Evolutionary conservation across 2,329 filamentous ascomycete species (phyloP).

Genomic region (Pseudopithomyces chartarum): DNA sequence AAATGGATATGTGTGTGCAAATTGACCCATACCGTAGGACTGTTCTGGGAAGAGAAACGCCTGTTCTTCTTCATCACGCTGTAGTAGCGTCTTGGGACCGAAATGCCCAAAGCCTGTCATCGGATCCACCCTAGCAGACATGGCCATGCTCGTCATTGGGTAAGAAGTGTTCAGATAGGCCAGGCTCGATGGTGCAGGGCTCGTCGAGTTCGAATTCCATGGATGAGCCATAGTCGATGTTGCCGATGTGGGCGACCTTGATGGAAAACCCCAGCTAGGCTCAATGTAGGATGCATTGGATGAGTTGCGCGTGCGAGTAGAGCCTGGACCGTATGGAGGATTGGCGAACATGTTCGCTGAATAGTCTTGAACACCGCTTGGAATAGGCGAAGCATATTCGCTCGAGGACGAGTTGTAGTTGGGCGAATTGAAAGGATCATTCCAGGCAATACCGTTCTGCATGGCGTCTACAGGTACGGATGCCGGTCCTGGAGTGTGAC

Average conservation of each 20-base stretch:
- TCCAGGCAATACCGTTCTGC: slow-evolving; percentile 25
- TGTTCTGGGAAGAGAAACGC: slow-evolving; percentile 41
- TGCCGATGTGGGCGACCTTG: slow-evolving; percentile 41
- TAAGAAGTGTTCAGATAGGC: slow-evolving; percentile 32
- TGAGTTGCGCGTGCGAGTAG: slow-evolving; percentile 40
- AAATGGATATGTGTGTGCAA: slow-evolving; percentile 38
- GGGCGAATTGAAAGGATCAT: slow-evolving; percentile 36
- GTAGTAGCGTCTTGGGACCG: slow-evolving; percentile 37
- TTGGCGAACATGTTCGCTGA: slow-evolving; percentile 32
- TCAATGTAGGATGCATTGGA: slow-evolving; percentile 45
- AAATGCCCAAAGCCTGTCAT: slow-evolving; percentile 34
- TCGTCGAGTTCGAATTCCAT: slow-evolving; percentile 38
- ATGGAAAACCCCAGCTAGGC: slow-evolving; percentile 33
- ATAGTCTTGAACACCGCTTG: slow-evolving; percentile 27
- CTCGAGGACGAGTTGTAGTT: slow-evolving; percentile 38
- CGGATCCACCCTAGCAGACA: slow-evolving; percentile 22
- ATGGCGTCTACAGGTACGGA: slow-evolving; percentile 26
- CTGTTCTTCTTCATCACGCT: slow-evolving; percentile 44
- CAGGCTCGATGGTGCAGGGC: slow-evolving; percentile 25
- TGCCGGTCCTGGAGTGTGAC: slow-evolving; percentile 19
- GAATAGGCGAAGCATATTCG: slow-evolving; percentile 39
- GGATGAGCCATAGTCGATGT: slow-evolving; percentile 40
- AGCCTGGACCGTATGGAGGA: slow-evolving; percentile 28
- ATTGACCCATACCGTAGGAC: slow-evolving; percentile 45
- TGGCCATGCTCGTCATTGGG: slow-evolving; percentile 28